phyloP scores from a whole-genome alignment of 2,329 filamentous ascomycete genomes.

The Tricladium varicosporioides region DNA sequence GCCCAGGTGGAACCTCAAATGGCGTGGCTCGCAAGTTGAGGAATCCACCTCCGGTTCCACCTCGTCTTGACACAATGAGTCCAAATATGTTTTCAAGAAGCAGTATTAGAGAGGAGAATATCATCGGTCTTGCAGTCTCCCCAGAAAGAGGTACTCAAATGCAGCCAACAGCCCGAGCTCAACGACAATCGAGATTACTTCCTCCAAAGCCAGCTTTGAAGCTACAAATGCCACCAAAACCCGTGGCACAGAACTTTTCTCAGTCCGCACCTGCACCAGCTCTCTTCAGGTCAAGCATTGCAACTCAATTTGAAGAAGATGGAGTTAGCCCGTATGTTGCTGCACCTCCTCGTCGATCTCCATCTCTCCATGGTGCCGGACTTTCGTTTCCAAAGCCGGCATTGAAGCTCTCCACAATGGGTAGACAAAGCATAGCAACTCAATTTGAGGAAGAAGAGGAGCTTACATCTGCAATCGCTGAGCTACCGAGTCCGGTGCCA shows the following conservation, averaged over 20 bases:
- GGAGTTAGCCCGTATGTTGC: background rate
- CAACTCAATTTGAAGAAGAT: conserved; percentile 13
- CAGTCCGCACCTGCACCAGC: conserved; percentile 12
- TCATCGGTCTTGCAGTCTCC: conserved; percentile 33
- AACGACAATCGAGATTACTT: conserved; percentile 27
- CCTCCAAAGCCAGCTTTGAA: conserved; percentile 32
- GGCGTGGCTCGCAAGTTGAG: conserved; percentile 22
- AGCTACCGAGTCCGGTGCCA: background rate
- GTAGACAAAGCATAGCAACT: conserved; percentile 3
- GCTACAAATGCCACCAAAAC: conserved; percentile 25
- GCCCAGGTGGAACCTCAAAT: conserved; percentile 24
- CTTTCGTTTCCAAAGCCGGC: conserved; percentile 3
- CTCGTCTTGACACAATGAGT: conserved; percentile 25
- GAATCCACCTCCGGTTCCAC: conserved; percentile 24
- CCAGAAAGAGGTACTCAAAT: conserved; percentile 20
- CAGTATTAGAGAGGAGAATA: conserved; percentile 26
- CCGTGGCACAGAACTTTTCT: conserved; percentile 11
- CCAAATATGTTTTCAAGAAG: conserved; percentile 33
- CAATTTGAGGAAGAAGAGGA: conserved; percentile 2
- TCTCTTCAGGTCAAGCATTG: conserved; percentile 27
- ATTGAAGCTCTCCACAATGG: background rate
- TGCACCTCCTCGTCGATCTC: background rate
- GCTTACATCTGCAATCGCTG: background rate
- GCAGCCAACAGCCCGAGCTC: conserved; percentile 5
- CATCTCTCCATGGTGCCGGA: conserved; percentile 10